Evolutionary conservation across 495 filamentous ascomycete species (phyloP), one percentile per base, ranked within the genome.

Genomic region (Aspergillus carlsbadensis): DNA sequence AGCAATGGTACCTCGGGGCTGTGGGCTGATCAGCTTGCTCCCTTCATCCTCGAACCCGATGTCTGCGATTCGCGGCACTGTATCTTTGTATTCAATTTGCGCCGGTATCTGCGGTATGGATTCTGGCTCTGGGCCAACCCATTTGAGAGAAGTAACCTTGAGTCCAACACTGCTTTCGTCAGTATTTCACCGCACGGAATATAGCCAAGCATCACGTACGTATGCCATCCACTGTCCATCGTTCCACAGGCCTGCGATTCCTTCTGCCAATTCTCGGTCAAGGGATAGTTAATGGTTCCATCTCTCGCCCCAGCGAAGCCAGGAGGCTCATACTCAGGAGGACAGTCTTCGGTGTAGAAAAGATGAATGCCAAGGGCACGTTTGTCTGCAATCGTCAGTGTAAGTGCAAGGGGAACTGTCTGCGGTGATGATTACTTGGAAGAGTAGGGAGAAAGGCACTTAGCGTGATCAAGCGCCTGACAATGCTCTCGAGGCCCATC

Each of bases 291-390:
- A 6, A 79, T 64, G 7, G 35, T 66, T n/a, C 61, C 51, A 45
- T 68, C 64, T 10, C 46, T 55, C 36, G 64, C 69, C 7, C 53
- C 52, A 33, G 57, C 56, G 37, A 79, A 81, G 1, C 75, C 77
- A 11, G 61, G 60, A 13, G 78, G 73, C 31, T 76, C 70, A 57
- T 78, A 78, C 5, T 67, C 58, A 29, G 62, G 49, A 36, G 64
- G 65, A 50, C 68, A 69, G 40, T 75, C 63, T 18, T 78, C 69
- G 10, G 69, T 75, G 48, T 81, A 81, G 60, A 77, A 75, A 0
- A 82, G 64, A 42, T 77, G 68, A 60, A 80, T 68, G 1, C 63
- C 69, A 8, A 82, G 54, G 45, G 65, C 71, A 29, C 77, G 63
- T 46, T 71, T 68, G 33, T 58, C 75, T 78, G 52, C 1, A 20